Evolutionary conservation across 495 filamentous ascomycete species (phyloP).

Genomic region (Penicillium goetzii): DNA sequence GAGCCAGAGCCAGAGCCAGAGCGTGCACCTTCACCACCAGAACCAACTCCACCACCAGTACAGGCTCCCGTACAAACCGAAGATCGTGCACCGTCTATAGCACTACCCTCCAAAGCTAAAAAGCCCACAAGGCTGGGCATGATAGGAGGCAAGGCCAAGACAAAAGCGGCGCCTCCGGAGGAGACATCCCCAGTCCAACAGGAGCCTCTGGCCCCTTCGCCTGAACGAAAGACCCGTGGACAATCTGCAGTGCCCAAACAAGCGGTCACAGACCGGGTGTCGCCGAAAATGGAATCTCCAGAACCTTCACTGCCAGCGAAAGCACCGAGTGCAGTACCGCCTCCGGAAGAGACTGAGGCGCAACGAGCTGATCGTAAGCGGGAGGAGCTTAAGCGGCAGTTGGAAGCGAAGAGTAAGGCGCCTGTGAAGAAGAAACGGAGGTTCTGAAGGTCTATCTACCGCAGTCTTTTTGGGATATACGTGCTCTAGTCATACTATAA

Average conservation of each 20-base stretch:
- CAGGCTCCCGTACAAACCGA: not conserved
- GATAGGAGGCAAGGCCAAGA: slow-evolving; percentile 40
- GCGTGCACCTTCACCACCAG: slow-evolving; percentile 10
- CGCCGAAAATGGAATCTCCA: slow-evolving; percentile 7
- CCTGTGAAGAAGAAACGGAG: slow-evolving; percentile 69
- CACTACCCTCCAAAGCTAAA: slow-evolving; percentile 28
- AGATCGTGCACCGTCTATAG: slow-evolving; percentile 12
- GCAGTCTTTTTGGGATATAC: not conserved
- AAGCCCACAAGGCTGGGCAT: slow-evolving; percentile 38
- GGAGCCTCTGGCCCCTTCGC: not conserved
- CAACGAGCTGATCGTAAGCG: slow-evolving; percentile 67
- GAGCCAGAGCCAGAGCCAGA: slow-evolving; percentile 10
- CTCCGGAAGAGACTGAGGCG: slow-evolving; percentile 42
- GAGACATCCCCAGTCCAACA: slow-evolving; percentile 9
- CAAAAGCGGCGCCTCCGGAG: slow-evolving; percentile 8
- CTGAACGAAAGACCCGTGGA: not conserved
- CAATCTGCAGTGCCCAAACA: not conserved
- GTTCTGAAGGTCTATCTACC: slow-evolving; percentile 44
- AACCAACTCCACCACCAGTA: slow-evolving; percentile 9
- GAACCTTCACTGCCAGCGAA: not conserved
- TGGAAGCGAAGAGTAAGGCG: slow-evolving; percentile 67
- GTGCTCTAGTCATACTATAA: not conserved
- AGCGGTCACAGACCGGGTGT: not conserved
- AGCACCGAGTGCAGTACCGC: slow-evolving; percentile 10
- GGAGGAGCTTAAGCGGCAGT: slow-evolving; percentile 63